These are phyloP conservation scores for Iris pallida DNA, from an alignment of 116 monocot species.

Conservation along the genomic window DNA sequence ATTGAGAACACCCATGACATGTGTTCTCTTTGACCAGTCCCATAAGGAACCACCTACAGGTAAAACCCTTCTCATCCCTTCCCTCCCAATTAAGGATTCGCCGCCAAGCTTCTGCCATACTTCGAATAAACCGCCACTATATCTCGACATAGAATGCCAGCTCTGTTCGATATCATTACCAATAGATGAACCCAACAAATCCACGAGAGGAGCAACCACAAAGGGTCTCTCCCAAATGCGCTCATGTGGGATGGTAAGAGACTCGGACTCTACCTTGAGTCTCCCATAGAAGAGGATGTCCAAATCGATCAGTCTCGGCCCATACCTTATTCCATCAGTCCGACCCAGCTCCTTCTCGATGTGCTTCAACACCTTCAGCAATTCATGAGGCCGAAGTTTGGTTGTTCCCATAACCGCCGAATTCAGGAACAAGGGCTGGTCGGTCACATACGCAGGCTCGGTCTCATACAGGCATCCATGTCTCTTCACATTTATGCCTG, in stretches of 20 bases:
- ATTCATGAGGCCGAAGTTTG: conserved; percentile 52
- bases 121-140: conserved; percentile 49
- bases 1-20: conserved; percentile 76
- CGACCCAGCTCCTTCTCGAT: conserved; percentile 73
- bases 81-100: conserved; percentile 42
- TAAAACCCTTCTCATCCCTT: conserved; percentile 62
- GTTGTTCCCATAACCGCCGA: conserved; percentile 77
- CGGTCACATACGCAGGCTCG: conserved; percentile 74
- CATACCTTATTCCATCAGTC: conserved; percentile 65
- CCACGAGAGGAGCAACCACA: conserved; percentile 76
- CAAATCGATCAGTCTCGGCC: conserved; percentile 82
- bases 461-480: conserved; percentile 71
- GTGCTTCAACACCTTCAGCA: conserved; percentile 53
- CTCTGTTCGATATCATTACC: conserved; percentile 36
- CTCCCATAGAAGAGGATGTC: conserved; percentile 78
- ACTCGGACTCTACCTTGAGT: conserved; percentile 38
- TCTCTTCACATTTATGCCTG: conserved; percentile 49
- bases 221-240: conserved; percentile 79
- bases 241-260: conserved; percentile 64
- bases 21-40: conserved; percentile 73
- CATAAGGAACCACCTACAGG: conserved; percentile 36
- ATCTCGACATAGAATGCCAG: conserved; percentile 67
- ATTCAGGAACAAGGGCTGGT: conserved; percentile 78
- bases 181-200: conserved; percentile 54
- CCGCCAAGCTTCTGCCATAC: conserved; percentile 64